phyloP scores from a whole-genome alignment of 2,329 filamentous ascomycete genomes.

The Diaporthe ampelina region DNA sequence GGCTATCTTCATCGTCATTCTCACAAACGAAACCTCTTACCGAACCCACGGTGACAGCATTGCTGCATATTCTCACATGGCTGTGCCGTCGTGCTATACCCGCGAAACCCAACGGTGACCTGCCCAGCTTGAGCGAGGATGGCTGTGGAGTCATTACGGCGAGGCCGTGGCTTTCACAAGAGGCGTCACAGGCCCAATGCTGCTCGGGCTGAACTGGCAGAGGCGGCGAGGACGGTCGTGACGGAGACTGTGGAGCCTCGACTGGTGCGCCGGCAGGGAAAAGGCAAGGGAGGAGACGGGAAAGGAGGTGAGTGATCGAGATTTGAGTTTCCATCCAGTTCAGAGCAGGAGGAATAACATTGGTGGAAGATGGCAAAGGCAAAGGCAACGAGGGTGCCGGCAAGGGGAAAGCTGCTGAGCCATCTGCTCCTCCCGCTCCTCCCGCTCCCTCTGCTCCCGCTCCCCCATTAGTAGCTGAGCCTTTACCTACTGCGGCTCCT shows the following conservation, averaged over 20 bases:
- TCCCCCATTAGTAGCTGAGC: constrained; percentile 7
- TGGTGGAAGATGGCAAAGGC: constrained; percentile 23
- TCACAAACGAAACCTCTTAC: not conserved
- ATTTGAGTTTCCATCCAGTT: constrained; percentile 8
- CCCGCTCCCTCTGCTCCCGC: not conserved
- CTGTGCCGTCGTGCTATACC: not conserved
- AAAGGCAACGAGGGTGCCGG: not conserved
- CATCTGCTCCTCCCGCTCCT: not conserved
- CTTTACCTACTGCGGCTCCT: constrained; percentile 7
- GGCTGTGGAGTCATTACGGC: constrained; percentile 8
- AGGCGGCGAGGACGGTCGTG: not conserved
- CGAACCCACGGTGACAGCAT: not conserved
- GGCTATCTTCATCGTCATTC: not conserved
- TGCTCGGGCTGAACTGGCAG: not conserved
- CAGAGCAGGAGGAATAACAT: constrained; percentile 20
- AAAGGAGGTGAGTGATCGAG: constrained; percentile 31
- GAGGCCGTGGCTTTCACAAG: constrained; percentile 30
- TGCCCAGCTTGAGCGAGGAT: not conserved
- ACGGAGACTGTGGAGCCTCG: not conserved
- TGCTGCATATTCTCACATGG: constrained; percentile 22
- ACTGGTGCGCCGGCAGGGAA: constrained; percentile 19
- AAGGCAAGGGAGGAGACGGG: constrained; percentile 11
- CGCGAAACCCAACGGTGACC: constrained; percentile 20
- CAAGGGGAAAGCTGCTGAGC: constrained; percentile 12
- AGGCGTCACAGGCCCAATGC: constrained; percentile 17